Conservation (phyloP, 345 rosid species). For the Sonneratia caseolaris region DNA sequence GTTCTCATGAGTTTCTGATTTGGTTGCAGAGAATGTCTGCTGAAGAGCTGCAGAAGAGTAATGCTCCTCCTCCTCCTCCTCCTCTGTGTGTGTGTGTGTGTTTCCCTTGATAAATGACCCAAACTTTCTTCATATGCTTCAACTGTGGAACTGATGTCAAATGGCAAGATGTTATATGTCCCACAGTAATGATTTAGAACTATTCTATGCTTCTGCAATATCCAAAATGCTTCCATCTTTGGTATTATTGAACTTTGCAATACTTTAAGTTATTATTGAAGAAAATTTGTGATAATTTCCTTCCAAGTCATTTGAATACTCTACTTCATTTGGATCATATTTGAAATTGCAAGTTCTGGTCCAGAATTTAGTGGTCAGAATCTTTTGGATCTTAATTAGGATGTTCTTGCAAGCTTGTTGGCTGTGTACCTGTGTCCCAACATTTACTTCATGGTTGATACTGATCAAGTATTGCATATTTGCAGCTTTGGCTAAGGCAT, state of each 20-base stretch:
- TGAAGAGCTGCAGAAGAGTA: slow-evolving; percentile 75
- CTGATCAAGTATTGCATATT: slow-evolving; percentile 5
- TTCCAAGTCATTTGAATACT: neutral
- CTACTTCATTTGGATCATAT: neutral
- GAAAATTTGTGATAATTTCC: neutral
- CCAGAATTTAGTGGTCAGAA: neutral
- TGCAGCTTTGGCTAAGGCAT: slow-evolving; percentile 65
- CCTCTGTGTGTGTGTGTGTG: neutral
- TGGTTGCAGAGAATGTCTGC: slow-evolving; percentile 67
- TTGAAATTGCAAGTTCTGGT: neutral
- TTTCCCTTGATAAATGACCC: no score
- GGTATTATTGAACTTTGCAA: neutral
- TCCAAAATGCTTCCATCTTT: neutral
- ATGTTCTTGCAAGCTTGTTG: neutral
- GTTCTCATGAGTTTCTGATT: slow-evolving; percentile 16
- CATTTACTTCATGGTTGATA: neutral
- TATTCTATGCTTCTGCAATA: neutral
- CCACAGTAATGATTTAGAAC: neutral
- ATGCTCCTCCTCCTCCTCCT: slow-evolving; percentile 14
- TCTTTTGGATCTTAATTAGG: neutral
- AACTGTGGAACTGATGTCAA: neutral
- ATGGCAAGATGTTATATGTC: neutral
- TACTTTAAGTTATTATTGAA: neutral
- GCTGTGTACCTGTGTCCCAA: neutral
- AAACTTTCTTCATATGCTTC: neutral